Conservation (phyloP, 2,329 filamentous ascomycete genomes). For the Chrysosphaeria jannelii region DNA sequence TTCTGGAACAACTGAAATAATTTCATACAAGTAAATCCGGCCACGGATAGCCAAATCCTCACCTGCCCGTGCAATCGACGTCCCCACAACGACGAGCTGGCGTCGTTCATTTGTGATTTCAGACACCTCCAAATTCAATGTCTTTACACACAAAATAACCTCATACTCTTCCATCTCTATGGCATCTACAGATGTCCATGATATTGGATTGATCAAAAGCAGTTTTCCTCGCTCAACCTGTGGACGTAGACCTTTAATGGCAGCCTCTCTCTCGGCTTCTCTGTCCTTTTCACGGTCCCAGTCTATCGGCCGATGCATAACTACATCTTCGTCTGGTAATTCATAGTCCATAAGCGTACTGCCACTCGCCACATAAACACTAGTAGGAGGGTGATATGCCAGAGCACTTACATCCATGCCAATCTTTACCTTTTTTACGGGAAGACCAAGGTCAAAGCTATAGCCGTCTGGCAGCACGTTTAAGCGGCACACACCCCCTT, state of each 20-base stretch:
- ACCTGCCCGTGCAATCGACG: slow-evolving; percentile 55
- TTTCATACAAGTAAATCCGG: slow-evolving; percentile 66
- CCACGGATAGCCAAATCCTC: slow-evolving; percentile 75
- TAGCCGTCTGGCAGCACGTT: too few species aligned
- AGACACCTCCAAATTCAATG: slow-evolving; percentile 63
- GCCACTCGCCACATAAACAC: slow-evolving; percentile 49
- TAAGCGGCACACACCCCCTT: too few species aligned
- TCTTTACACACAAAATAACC: slow-evolving; percentile 51
- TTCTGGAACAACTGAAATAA: slow-evolving; percentile 75
- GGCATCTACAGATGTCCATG: slow-evolving; percentile 51
- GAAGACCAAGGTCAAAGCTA: slow-evolving; percentile 47
- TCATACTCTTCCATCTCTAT: slow-evolving; percentile 46
- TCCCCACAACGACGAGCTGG: slow-evolving; percentile 59
- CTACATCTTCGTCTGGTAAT: slow-evolving; percentile 65
- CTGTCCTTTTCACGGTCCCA: too few species aligned
- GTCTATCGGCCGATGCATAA: too few species aligned
- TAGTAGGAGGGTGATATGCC: slow-evolving; percentile 44
- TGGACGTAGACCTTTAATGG: too few species aligned
- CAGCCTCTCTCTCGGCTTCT: too few species aligned
- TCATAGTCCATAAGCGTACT: slow-evolving; percentile 41
- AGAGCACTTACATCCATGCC: slow-evolving; percentile 40
- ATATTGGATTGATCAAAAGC: slow-evolving; percentile 49
- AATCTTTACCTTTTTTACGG: slow-evolving; percentile 39
- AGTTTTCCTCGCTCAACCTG: slow-evolving; percentile 39
- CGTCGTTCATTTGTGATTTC: slow-evolving; percentile 70